Base-by-base conservation (phyloP, 169 alveolate genomes). In the Besnoitia besnoiti region DNA sequence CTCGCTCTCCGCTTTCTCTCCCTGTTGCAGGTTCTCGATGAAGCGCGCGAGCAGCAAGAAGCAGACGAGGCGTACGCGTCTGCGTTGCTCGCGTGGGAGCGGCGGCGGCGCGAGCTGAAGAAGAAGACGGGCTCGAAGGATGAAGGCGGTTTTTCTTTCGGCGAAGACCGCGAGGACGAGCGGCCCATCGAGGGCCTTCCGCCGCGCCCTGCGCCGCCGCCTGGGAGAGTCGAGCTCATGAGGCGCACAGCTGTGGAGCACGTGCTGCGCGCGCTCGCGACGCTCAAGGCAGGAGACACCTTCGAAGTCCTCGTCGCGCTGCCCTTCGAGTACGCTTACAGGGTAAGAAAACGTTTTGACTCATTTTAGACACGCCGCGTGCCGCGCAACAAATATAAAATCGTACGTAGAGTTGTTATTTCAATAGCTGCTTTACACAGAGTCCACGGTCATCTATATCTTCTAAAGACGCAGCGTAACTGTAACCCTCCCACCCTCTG, bases 221-320 rank as follows among this genome's bases (percentile, higher is more conserved):
- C 89, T 0, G 55, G 61, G 1, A 42, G 51, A 35, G 82, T 76
- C n/a, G 93, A 90, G 75, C 49, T 90, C 3, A 37, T 79, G 73
- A 90, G 93, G 40, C 21, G 62, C 27, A 49, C 90, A 10, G 90
- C 93, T 8, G 14, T 37, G 19, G 93, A 90, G 51, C 93, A 90
- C 55, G 62, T 90, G 7, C 47, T 90, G 90, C 85, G 87, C 79
- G 50, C 75, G 33, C 30, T 89, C 21, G 50, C 50, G 39, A 50
- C 85, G 37, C 39, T 67, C 8, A 62, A 47, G 21, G 33, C 55
- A 7, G 73, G 85, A 21, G 75, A 42, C 39, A 85, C 93, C 12
- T 51, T 76, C 49, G 94, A 91, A 49, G 94, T 91, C 37, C 82
- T 91, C 47, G 39, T 91, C 12, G 91, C 94, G 2, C 62, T 91